phyloP scores from a whole-genome alignment of 1,284 basidiomycete genomes.

The Cystobasidium pallidum region DNA sequence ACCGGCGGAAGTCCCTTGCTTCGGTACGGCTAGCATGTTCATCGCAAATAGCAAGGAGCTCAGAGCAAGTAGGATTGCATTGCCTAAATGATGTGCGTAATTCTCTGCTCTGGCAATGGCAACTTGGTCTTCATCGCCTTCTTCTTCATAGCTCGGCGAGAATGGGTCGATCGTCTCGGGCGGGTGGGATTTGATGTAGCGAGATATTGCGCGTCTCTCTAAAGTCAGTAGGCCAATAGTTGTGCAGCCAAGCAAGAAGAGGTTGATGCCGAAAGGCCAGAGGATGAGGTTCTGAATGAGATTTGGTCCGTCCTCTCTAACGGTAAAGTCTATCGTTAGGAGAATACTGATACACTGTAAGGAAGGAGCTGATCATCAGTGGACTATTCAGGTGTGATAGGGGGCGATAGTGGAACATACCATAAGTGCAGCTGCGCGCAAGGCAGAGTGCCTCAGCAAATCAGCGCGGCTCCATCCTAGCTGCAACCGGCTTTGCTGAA shows the following conservation, averaged over 20 bases:
- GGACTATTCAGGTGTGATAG: neutral
- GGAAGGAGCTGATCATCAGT: neutral
- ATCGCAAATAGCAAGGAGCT: constrained; percentile 18
- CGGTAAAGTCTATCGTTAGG: constrained; percentile 37
- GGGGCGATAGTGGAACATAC: neutral
- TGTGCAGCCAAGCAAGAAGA: constrained; percentile 31
- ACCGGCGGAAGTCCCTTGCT: constrained; percentile 5
- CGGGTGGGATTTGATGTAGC: neutral
- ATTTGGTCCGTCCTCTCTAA: constrained; percentile 39
- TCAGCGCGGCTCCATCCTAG: constrained; percentile 40
- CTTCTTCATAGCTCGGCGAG: neutral
- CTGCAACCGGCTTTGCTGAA: constrained; percentile 41
- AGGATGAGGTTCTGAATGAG: constrained; percentile 40
- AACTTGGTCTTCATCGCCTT: constrained; percentile 15
- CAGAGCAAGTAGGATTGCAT: constrained; percentile 12
- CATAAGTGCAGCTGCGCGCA: constrained; percentile 35
- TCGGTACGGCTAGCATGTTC: constrained; percentile 44
- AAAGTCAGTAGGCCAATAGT: constrained; percentile 26
- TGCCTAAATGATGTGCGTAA: constrained; percentile 28
- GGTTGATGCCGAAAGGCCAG: constrained; percentile 36
- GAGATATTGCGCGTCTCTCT: constrained; percentile 12
- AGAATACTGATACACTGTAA: constrained; percentile 31
- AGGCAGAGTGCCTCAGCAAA: constrained; percentile 33
- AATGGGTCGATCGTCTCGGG: neutral
- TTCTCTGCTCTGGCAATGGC: constrained; percentile 20